phyloP scores from a whole-genome alignment of 2,329 filamentous ascomycete species.

The Aspergillus novofumigatus region DNA sequence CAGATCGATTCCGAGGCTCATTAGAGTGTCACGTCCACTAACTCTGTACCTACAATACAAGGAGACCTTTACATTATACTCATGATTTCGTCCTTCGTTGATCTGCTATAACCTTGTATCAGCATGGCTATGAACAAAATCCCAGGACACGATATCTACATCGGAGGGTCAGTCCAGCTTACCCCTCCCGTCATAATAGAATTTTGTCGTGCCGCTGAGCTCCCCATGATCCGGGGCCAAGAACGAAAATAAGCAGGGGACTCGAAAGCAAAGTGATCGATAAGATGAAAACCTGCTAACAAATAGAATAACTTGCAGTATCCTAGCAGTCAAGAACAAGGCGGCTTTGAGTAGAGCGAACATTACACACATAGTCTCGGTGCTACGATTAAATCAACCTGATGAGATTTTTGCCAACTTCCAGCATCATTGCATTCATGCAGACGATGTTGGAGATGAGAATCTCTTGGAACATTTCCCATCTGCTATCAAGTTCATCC shows the following conservation, averaged over 20 bases:
- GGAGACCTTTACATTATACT: neutral
- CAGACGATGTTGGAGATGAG: constrained; percentile 87
- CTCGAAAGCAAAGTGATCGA: neutral
- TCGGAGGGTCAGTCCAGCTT: constrained; percentile 62
- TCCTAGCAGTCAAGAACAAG: constrained; percentile 72
- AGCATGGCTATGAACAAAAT: constrained; percentile 57
- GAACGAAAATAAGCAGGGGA: neutral
- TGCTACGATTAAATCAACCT: constrained; percentile 60
- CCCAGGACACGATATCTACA: constrained; percentile 67
- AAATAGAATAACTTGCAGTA: constrained; percentile 49
- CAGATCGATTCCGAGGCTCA: neutral
- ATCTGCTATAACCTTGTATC: neutral
- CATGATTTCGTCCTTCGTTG: neutral
- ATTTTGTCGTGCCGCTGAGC: neutral
- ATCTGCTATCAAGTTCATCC: constrained; percentile 75
- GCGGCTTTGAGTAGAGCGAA: constrained; percentile 65
- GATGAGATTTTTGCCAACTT: constrained; percentile 58
- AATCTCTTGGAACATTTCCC: constrained; percentile 81
- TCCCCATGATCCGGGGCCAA: constrained; percentile 3
- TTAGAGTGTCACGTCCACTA: neutral
- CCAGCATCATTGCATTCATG: constrained; percentile 72
- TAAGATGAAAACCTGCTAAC: constrained; percentile 1
- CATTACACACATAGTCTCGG: constrained; percentile 89
- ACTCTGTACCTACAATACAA: neutral
- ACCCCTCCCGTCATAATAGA: constrained; percentile 5